Conservation (phyloP, 352 stramenopile species). For the Phytophthora europaea region DNA sequence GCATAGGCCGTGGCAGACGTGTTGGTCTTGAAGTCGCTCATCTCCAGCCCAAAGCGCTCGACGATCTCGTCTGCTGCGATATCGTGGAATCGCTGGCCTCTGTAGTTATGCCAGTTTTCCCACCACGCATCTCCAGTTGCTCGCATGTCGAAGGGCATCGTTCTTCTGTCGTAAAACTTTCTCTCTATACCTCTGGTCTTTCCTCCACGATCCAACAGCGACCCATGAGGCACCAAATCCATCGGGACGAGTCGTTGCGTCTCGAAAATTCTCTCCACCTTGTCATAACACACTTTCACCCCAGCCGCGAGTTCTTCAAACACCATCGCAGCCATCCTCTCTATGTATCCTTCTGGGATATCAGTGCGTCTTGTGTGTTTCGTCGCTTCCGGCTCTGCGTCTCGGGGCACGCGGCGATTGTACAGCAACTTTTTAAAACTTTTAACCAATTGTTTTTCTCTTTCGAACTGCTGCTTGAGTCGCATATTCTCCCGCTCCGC, state of each 20-base stretch:
- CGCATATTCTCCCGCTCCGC: slow-evolving; percentile 39
- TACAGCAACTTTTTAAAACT: slow-evolving; percentile 41
- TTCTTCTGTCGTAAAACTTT: slow-evolving; percentile 44
- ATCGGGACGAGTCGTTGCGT: slow-evolving; percentile 21
- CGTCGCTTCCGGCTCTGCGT: slow-evolving; percentile 6
- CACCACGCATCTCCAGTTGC: slow-evolving; percentile 48
- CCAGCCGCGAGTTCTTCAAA: slow-evolving; percentile 42
- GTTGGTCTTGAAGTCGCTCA: slow-evolving; percentile 55
- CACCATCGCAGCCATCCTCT: slow-evolving; percentile 33
- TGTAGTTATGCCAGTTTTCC: slow-evolving; percentile 41
- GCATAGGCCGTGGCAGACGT: slow-evolving; percentile 54
- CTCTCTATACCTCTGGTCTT: slow-evolving; percentile 35
- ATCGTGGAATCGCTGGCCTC: slow-evolving; percentile 29
- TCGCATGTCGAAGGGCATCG: slow-evolving; percentile 46
- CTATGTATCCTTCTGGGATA: slow-evolving; percentile 23
- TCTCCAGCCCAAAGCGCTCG: slow-evolving; percentile 63
- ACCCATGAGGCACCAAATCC: slow-evolving; percentile 8
- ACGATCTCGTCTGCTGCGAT: slow-evolving; percentile 57
- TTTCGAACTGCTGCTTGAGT: slow-evolving; percentile 40
- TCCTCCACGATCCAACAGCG: slow-evolving; percentile 35
- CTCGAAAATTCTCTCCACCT: slow-evolving; percentile 42
- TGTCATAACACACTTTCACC: slow-evolving; percentile 41
- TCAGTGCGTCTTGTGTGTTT: slow-evolving; percentile 30
- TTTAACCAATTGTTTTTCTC: slow-evolving; percentile 36
- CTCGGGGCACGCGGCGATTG: slow-evolving; percentile 6